A percentile compares a stretch with the other conserved stretches of the same genome.
Evolutionary conservation across 1,139 yeast genomes (phyloP).

Genomic region (Diutina scorzettiae): DNA sequence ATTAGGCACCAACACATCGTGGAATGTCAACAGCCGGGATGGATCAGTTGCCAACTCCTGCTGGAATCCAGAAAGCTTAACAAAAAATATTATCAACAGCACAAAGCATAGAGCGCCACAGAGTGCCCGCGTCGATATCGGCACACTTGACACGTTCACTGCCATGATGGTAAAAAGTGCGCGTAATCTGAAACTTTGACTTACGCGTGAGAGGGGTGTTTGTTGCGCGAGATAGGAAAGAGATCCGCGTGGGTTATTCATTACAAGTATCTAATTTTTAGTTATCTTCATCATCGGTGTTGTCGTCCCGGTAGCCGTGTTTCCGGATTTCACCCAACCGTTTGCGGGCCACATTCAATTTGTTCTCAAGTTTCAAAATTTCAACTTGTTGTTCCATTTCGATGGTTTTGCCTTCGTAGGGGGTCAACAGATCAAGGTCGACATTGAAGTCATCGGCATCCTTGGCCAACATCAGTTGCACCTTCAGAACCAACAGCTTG

Average conservation of each 20-base stretch:
- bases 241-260: too few species aligned
- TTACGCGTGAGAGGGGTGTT: too few species aligned
- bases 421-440: slow-evolving; percentile 59
- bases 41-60: not conserved
- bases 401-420: slow-evolving; percentile 74
- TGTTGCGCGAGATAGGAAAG: too few species aligned
- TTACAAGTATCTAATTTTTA: too few species aligned
- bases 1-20: slow-evolving; percentile 40
- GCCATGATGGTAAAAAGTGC: not conserved
- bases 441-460: not conserved
- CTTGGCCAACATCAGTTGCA: slow-evolving; percentile 45
- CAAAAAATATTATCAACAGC: slow-evolving; percentile 3
- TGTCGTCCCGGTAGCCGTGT: slow-evolving; percentile 45
- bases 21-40: slow-evolving; percentile 2
- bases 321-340: slow-evolving; percentile 78
- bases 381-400: slow-evolving; percentile 95
- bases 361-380: slow-evolving; percentile 71
- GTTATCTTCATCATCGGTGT: slow-evolving; percentile 4
- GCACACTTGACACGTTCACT: not conserved
- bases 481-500: slow-evolving; percentile 56
- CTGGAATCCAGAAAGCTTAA: slow-evolving; percentile 1
- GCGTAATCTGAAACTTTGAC: too few species aligned
- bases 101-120: slow-evolving; percentile 1
- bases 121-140: slow-evolving; percentile 1
- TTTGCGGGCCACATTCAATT: slow-evolving; percentile 61